phyloP scores from a whole-genome alignment of 73 alveolate species.

The Chromera velia region DNA sequence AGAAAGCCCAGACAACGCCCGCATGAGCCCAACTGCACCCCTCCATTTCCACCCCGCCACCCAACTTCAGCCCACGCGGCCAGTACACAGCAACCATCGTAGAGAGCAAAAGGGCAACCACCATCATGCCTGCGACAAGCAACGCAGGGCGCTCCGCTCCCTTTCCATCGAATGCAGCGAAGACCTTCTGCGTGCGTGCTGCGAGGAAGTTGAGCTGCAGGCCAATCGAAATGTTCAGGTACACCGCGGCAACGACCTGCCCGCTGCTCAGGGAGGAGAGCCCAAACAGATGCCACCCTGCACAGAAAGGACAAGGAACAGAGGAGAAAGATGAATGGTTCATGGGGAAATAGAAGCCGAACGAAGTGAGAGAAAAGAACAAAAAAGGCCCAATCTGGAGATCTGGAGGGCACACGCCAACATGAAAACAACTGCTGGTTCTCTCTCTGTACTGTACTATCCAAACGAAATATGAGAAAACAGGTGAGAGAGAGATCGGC shows the following conservation, averaged over 20 bases:
- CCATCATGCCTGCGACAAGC: neutral
- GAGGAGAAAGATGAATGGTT: no score
- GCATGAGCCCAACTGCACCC: neutral
- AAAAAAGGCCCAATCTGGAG: no score
- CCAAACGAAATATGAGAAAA: no score
- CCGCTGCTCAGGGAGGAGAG: neutral
- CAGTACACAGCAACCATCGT: neutral
- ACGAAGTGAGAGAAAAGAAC: no score
- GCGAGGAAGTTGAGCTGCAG: neutral
- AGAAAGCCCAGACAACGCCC: neutral
- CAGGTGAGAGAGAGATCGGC: no score
- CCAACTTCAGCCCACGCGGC: neutral
- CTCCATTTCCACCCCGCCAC: neutral
- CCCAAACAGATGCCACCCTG: no score
- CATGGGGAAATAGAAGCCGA: no score
- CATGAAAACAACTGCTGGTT: no score
- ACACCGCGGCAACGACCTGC: neutral
- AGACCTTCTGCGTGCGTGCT: neutral
- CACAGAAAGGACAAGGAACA: no score
- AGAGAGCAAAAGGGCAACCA: neutral
- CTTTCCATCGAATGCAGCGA: neutral
- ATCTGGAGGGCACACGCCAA: no score
- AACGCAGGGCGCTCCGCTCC: neutral
- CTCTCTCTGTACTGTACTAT: no score
- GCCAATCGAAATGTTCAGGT: neutral